Percentiles rank a stretch among this genome's conserved stretches.
phyloP scores from a whole-genome alignment of 306 rosid species.

The Hippophae rhamnoides region DNA sequence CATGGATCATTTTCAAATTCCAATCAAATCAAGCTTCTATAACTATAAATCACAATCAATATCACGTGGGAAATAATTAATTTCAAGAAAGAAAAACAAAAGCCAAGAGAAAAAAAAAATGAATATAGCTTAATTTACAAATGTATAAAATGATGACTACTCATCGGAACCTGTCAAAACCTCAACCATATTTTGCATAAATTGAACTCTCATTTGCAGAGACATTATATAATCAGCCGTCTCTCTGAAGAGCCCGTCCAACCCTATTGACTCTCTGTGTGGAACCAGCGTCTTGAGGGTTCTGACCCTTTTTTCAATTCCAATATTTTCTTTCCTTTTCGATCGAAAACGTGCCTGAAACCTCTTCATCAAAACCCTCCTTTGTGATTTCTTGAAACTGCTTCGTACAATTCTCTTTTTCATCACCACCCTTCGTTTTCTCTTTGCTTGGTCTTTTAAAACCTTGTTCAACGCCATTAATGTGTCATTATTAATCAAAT shows the following conservation, averaged over 20 bases:
- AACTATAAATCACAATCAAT: no score
- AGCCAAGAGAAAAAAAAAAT: neutral
- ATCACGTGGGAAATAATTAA: no score
- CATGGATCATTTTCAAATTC: no score
- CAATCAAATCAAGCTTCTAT: no score
- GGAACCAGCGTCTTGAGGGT: slow-evolving; percentile 62
- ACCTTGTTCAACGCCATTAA: slow-evolving; percentile 22
- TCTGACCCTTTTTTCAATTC: slow-evolving; percentile 49
- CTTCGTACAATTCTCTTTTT: slow-evolving; percentile 1
- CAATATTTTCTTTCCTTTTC: slow-evolving; percentile 20
- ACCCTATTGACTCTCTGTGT: slow-evolving; percentile 24
- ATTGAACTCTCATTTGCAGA: slow-evolving; percentile 59
- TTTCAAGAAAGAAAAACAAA: neutral
- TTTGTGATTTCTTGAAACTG: slow-evolving; percentile 15
- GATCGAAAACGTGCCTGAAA: slow-evolving; percentile 17
- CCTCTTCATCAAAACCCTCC: slow-evolving; percentile 41
- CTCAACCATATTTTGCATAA: slow-evolving; percentile 73
- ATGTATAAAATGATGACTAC: neutral
- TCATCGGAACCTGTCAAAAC: slow-evolving; percentile 31
- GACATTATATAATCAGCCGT: slow-evolving; percentile 71
- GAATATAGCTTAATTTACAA: neutral
- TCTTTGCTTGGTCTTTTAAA: slow-evolving; percentile 22
- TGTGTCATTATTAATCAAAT: neutral
- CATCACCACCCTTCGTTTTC: slow-evolving; percentile 4
- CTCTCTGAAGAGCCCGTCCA: slow-evolving; percentile 75